Evolutionary conservation across 352 stramenopile species (phyloP), one percentile per base, ranked within the genome.

Genomic region (Phytophthora megakarya): DNA sequence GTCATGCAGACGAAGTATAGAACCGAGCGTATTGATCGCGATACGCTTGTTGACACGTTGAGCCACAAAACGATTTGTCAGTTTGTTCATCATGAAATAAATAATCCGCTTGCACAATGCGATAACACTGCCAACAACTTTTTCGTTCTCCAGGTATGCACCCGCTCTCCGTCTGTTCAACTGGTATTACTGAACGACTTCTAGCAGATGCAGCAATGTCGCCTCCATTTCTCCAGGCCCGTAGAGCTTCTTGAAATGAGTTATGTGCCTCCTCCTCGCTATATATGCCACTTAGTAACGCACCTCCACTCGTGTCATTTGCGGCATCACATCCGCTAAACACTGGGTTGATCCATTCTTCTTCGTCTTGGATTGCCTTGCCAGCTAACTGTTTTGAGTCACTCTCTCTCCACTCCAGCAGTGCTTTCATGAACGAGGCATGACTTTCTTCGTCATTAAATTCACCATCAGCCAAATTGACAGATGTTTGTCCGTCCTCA

Each of bases 41-140:
- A 33, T 86, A 95, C 1, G 55, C 33, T 18, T 39, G 52, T 60
- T 74, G 66, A 42, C 86, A 95, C 2, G 23, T 18, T 0, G 33
- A 22, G 0, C 68, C 63, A 44, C 86, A 95, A 56, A 95, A 95
- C 2, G 35, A 42, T 16, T 88, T 88, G 3, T 57, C 54, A 9
- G 79, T 86, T 44, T 71, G 60, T 0, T 60, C 51, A 30, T 93
- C 86, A 5, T 67, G 46, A 0, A 89, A 35, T 11, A 92, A 57
- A 3, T 37, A 39, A 9, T 89, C 78, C 5, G 62, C 62, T 37
- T 62, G 66, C 28, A 75, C 58, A 16, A 95, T 55, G 4, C 67
- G 70, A 62, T 95, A 95, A 51, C 86, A 95, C 32, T 95, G 84
- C 86, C 86, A 95, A 47, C 84, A 95, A 57, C 83, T 88, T 59